A percentile compares a stretch with the other conserved stretches of the same genome.
Evolutionary conservation across 345 rosid genomes (phyloP).

Genomic region (Excoecaria cochinchinensis): DNA sequence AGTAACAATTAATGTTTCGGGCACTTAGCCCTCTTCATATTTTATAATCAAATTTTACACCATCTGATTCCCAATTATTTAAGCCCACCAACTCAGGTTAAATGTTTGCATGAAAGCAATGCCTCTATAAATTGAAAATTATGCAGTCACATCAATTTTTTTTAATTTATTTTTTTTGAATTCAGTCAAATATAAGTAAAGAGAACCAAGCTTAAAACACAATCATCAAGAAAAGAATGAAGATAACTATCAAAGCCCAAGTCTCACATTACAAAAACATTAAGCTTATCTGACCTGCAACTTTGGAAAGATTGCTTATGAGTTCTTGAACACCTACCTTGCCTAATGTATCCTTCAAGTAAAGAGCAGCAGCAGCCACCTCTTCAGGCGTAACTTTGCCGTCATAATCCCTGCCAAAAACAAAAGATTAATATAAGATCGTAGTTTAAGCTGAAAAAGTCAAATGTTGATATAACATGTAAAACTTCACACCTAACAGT

Average conservation of each 20-base stretch:
- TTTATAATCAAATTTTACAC: not conserved
- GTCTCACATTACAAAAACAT: not conserved
- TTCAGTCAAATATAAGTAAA: no score
- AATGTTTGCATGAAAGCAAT: no score
- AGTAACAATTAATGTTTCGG: not conserved
- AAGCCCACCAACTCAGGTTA: not conserved
- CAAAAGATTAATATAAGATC: not conserved
- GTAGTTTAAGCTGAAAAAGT: not conserved
- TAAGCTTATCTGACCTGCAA: constrained; percentile 47
- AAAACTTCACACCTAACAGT: not conserved
- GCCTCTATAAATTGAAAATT: no score
- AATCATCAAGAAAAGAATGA: not conserved
- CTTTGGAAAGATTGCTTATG: constrained; percentile 72
- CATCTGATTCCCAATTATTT: not conserved
- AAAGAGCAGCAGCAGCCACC: constrained; percentile 81
- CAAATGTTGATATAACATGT: not conserved
- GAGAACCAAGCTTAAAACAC: not conserved
- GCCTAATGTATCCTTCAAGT: constrained; percentile 66
- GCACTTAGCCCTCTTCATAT: not conserved
- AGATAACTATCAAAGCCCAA: not conserved
- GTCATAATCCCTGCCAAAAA: constrained; percentile 62
- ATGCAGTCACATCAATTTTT: no score
- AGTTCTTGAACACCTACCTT: constrained; percentile 77
- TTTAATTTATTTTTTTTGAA: no score
- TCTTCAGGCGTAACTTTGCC: constrained; percentile 90